These are phyloP conservation scores for Dactylonectria estremocensis DNA, from an alignment of 2,329 filamentous ascomycete species.

Conservation along the genomic window DNA sequence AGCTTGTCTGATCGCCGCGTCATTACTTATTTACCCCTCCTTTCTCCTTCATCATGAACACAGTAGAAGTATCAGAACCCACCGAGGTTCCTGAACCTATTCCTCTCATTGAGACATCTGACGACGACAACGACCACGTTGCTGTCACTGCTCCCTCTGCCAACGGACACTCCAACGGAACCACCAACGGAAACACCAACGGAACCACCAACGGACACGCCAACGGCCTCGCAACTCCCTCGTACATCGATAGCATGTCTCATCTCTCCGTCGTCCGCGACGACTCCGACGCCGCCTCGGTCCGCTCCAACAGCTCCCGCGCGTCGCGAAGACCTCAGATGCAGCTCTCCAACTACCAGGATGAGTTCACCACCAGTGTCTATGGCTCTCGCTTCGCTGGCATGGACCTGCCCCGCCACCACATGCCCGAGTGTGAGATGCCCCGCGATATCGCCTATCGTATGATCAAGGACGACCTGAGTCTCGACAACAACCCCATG, in stretches of 20 bases:
- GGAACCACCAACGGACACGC: conserved; percentile 45
- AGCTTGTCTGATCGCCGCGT: conserved; percentile 10
- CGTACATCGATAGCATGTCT: conserved; percentile 60
- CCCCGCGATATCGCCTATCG: conserved; percentile 93
- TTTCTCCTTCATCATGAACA: conserved; percentile 44
- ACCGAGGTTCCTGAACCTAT: conserved; percentile 43
- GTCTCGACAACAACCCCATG: conserved; percentile 91
- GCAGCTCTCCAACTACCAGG: conserved; percentile 65
- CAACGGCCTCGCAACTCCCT: conserved; percentile 40
- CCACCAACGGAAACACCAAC: conserved; percentile 39
- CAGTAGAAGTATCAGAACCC: conserved; percentile 35
- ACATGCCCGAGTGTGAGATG: conserved; percentile 94
- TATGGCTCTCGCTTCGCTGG: conserved; percentile 90
- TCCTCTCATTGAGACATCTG: conserved; percentile 53
- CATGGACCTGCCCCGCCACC: conserved; percentile 83
- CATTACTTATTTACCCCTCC: conserved; percentile 27
- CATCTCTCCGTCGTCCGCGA: conserved; percentile 63
- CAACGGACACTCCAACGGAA: conserved; percentile 49
- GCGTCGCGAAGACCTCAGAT: conserved; percentile 53
- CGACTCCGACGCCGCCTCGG: conserved; percentile 49
- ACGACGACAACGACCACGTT: conserved; percentile 42
- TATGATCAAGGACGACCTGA: conserved; percentile 96
- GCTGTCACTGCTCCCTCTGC: conserved; percentile 39
- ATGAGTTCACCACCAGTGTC: conserved; percentile 82
- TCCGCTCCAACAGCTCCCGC: conserved; percentile 46